A percentile compares a stretch with the other conserved stretches of the same genome.
These are phyloP conservation scores for Blastocystis sp. DNA, from an alignment of 352 stramenopile genomes.

Conservation along the genomic window DNA sequence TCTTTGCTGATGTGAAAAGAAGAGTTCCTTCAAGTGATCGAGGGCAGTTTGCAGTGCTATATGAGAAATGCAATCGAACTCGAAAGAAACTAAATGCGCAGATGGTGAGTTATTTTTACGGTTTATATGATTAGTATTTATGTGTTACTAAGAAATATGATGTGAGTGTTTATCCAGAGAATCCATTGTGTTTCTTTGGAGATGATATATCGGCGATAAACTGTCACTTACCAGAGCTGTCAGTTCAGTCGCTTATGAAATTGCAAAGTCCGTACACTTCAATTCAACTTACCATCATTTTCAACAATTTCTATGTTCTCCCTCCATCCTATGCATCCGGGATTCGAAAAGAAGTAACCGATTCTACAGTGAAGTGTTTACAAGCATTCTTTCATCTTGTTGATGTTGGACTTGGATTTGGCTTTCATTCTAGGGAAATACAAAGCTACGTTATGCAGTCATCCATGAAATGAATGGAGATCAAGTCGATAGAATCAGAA, in stretches of 20 bases:
- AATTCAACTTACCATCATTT: neutral
- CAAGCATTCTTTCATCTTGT: no score
- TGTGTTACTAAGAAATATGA: neutral
- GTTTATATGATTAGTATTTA: neutral
- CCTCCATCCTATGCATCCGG: no score
- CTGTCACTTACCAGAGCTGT: neutral
- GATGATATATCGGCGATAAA: neutral
- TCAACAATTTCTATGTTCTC: neutral
- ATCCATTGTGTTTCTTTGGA: neutral
- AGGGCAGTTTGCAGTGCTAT: neutral
- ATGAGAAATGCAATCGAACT: neutral
- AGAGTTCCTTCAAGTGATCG: no score
- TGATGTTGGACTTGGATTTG: no score
- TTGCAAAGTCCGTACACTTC: neutral
- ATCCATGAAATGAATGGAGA: no score
- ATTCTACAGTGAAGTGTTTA: no score
- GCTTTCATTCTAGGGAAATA: no score
- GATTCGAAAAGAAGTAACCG: no score
- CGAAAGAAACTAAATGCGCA: neutral
- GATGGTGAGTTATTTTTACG: neutral
- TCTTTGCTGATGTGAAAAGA: neutral
- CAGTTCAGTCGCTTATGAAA: neutral
- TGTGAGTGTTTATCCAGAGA: neutral
- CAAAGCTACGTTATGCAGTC: no score
- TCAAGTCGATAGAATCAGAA: no score